A percentile compares a stretch with the other conserved stretches of the same genome.
Conservation (phyloP, 1,284 basidiomycete species). For the Rhodotorula mucilaginosa region DNA sequence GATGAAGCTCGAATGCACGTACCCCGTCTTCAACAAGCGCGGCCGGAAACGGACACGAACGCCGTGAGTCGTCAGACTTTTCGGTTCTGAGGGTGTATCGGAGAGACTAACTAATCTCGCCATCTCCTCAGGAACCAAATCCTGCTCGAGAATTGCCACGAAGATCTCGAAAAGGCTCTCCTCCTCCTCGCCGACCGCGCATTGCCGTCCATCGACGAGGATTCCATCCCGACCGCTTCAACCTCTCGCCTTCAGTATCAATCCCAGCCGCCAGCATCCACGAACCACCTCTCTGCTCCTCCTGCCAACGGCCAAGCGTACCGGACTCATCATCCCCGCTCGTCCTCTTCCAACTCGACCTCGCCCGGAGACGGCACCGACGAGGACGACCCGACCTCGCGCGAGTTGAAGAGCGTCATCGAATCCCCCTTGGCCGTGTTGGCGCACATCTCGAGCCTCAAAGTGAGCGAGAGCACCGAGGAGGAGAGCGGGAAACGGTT, state of each 20-base stretch:
- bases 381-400: slow-evolving; percentile 15
- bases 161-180: slow-evolving; percentile 24
- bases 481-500: slow-evolving; percentile 32
- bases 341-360: background rate
- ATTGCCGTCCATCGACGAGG: background rate
- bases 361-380: background rate
- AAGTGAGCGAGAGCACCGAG: slow-evolving; percentile 24
- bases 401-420: slow-evolving; percentile 29
- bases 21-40: slow-evolving; percentile 22
- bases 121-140: slow-evolving; percentile 17
- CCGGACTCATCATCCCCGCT: background rate
- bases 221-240: background rate
- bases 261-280: background rate
- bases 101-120: background rate
- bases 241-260: background rate
- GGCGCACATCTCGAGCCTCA: slow-evolving; percentile 26
- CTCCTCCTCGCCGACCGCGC: slow-evolving; percentile 9
- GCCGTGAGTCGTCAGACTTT: slow-evolving; percentile 10
- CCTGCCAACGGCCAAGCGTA: background rate
- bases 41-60: slow-evolving; percentile 29
- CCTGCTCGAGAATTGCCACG: slow-evolving; percentile 23
- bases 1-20: background rate
- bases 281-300: background rate
- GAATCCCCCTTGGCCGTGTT: slow-evolving; percentile 33
- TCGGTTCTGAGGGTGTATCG: no score